Evolutionary conservation across 2,329 filamentous ascomycete genomes (phyloP), one percentile per base, ranked within the genome.

Genomic region (Aspergillus niger): DNA sequence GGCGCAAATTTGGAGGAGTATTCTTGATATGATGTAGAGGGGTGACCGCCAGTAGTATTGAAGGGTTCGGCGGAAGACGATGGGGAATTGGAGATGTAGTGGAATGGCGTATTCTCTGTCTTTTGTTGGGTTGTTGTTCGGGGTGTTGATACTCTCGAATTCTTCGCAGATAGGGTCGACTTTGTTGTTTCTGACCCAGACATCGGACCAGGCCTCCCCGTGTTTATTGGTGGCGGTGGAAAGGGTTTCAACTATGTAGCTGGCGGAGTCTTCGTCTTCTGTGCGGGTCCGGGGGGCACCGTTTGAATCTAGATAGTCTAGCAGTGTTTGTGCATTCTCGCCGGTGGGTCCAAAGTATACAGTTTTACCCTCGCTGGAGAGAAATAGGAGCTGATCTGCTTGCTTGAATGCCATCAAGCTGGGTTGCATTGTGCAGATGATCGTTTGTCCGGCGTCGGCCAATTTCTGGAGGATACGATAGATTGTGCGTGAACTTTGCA

Each of bases 341-440:
- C 88, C 88, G 44, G 89, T 86, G 4, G 88, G 79, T 1, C 87
- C 88, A 72, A 89, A 89, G 67, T 90, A 90, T 0, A 89, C 85
- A 0, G 86, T 89, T 69, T 82, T 86, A 0, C 87, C 88, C 11
- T 87, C 87, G 53, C 82, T 81, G 1, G 85, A 85, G 0, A 90
- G 78, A 69, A 90, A 86, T 0, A 89, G 75, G 1, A 89, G 73
- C 1, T 81, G 79, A 63, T 89, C 86, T 52, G 89, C 97, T 61
- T 91, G 87, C 74, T 96, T 90, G 80, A 97, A 96, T 50, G 97
- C 82, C 81, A 96, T 91, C 41, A 92, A 91, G 11, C 91, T 94
- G 13, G 93, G 93, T 74, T 97, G 93, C 74, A 97, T 96, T 0
- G 93, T 97, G 77, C 91, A 96, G 13, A 97, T 85, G 71, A 97